Evolutionary conservation across 768 basidiomycete species (phyloP).

Genomic region (Boletellus ananiceps): DNA sequence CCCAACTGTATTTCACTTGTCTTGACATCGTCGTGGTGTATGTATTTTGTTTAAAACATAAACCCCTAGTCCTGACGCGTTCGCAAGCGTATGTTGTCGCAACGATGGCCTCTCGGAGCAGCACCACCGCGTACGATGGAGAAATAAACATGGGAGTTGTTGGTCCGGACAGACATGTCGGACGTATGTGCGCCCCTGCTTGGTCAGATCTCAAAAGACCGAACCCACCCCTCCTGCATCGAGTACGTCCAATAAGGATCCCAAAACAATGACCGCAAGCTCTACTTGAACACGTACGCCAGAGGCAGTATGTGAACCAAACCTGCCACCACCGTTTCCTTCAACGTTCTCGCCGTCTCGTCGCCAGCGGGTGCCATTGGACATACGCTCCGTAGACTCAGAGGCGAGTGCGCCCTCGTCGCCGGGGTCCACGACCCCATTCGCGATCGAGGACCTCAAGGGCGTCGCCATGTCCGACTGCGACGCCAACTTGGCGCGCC

Average conservation of each 20-base stretch:
- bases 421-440: constrained; percentile 19
- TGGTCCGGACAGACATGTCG: no score
- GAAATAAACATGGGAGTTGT: constrained; percentile 26
- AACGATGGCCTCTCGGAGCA: neutral
- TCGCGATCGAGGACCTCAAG: constrained; percentile 34
- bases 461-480: neutral
- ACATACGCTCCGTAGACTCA: constrained; percentile 10
- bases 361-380: neutral
- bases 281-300: constrained; percentile 47
- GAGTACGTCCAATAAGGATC: constrained; percentile 40
- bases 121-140: constrained; percentile 19
- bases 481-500: constrained; percentile 31
- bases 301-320: constrained; percentile 41
- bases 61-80: neutral
- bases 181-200: no score
- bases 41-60: no score
- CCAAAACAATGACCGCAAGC: constrained; percentile 50
- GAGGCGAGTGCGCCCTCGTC: constrained; percentile 1
- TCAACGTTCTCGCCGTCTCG: no score
- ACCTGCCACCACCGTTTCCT: no score
- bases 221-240: constrained; percentile 29
- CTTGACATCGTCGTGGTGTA: neutral
- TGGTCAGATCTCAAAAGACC: no score
- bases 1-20: constrained; percentile 1
- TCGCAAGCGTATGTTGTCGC: neutral